Evolutionary conservation across 140 eudicot genomes (phyloP), one percentile per base, ranked within the genome.

Genomic region (Senecio squalidus): DNA sequence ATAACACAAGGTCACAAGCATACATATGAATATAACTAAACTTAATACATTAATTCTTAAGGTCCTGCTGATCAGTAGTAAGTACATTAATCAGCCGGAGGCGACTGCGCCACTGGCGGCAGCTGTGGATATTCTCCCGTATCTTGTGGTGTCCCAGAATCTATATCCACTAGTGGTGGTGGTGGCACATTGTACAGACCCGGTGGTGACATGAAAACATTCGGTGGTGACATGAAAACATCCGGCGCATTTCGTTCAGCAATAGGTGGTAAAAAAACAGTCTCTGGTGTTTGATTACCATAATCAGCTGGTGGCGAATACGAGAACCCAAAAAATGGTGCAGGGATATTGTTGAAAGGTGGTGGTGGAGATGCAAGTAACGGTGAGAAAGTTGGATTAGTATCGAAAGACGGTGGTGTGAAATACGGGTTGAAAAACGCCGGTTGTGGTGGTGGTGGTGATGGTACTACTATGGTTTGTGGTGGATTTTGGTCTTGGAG

Each of bases 341-440:
- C 50, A 2, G 67, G 44, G 14, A 66, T 3, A 48, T 47, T 31
- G 66, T 3, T 3, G 4, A 70, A 34, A 3, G 72, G 69, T 1
- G 84, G 84, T 6, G 84, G 84, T 22, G 84, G 84, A 6, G 84
- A 78, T 8, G 83, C 73, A 4, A 78, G 68, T 50, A 66, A 53
- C 5, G 87, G 80, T 13, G 83, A 74, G 18, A 73, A 73, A 1
- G 76, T 28, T 2, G 70, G 70, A 15, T 70, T 56, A 0, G 64
- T 23, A n/a, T 58, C 18, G 23, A 73, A 69, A 2, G 62, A 50
- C 43, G 76, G 75, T 27, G 38, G 31, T 4, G 68, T 29, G 7
- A 53, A n/a, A 49, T 0, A 66, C 24, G 13, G 77, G 76, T 9
- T 76, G 78, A n/a, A n/a, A n/a, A n/a, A n/a, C n/a, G n/a, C n/a